Conservation (phyloP, 306 rosid species). For the Hippophae tibetana region DNA sequence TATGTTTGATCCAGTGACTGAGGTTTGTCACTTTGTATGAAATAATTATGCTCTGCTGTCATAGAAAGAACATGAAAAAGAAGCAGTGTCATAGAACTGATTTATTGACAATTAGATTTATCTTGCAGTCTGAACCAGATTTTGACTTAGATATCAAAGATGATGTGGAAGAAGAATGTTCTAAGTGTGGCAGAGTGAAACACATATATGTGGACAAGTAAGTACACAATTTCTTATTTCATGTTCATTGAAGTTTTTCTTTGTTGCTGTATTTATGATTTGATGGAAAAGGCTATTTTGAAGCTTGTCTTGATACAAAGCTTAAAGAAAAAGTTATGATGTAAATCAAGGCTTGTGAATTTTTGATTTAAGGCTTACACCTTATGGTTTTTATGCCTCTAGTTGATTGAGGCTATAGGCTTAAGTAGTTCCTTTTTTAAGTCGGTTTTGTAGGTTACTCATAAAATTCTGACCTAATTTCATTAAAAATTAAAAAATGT, state of each 20-base stretch:
- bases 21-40: slow-evolving; percentile 42
- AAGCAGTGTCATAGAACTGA: neutral
- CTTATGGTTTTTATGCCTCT: too few relatives aligned
- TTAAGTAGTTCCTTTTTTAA: too few relatives aligned
- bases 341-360: too few relatives aligned
- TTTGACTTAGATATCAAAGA: slow-evolving; percentile 91
- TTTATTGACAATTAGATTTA: slow-evolving; percentile 13
- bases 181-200: slow-evolving; percentile 79
- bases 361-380: too few relatives aligned
- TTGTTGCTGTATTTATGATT: too few relatives aligned
- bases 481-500: too few relatives aligned
- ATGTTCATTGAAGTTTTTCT: neutral
- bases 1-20: slow-evolving; percentile 91
- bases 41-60: neutral
- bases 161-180: slow-evolving; percentile 94
- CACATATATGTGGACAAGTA: slow-evolving; percentile 97
- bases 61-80: neutral
- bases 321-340: too few relatives aligned
- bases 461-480: too few relatives aligned
- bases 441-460: too few relatives aligned
- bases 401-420: too few relatives aligned
- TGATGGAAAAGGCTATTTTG: too few relatives aligned
- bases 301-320: too few relatives aligned
- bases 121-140: slow-evolving; percentile 72
- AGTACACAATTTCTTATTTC: slow-evolving; percentile 16